phyloP scores from a whole-genome alignment of 2,329 filamentous ascomycete genomes.

The Monosporascus sp. region DNA sequence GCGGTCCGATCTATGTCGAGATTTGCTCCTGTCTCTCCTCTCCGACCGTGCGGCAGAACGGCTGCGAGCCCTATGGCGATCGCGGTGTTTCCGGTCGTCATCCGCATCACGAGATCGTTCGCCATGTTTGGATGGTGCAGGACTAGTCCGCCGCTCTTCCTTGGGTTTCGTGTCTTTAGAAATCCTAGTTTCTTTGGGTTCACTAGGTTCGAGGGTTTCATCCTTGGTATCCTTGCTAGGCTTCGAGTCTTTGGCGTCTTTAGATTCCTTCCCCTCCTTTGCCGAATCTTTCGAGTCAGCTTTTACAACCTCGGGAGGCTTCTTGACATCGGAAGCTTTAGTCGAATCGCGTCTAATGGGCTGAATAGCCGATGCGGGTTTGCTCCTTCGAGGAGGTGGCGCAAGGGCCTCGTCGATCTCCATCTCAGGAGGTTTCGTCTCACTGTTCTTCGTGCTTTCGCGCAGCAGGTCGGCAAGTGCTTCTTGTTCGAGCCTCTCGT shows the following conservation, averaged over 20 bases:
- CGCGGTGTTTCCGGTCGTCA: conserved; percentile 25
- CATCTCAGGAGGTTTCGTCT: conserved; percentile 44
- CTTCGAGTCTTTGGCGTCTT: conserved; percentile 13
- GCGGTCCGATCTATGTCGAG: conserved; percentile 18
- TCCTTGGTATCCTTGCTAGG: conserved; percentile 15
- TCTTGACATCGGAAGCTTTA: conserved; percentile 38
- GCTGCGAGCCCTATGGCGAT: conserved; percentile 23
- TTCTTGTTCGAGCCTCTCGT: conserved; percentile 52
- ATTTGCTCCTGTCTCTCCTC: conserved; percentile 22
- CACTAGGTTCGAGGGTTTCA: not conserved
- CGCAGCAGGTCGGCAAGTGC: conserved; percentile 54
- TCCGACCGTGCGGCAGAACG: conserved; percentile 23
- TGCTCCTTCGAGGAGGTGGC: conserved; percentile 48
- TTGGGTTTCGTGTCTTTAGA: conserved; percentile 10
- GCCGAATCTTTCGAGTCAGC: conserved; percentile 27
- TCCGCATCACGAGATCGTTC: conserved; percentile 19
- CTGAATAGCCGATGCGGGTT: conserved; percentile 55
- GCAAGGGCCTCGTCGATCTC: conserved; percentile 53
- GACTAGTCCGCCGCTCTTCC: conserved; percentile 22
- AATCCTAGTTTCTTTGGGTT: conserved; percentile 12
- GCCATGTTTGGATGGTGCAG: conserved; percentile 19
- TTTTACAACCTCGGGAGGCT: conserved; percentile 26
- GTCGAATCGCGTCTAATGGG: conserved; percentile 46
- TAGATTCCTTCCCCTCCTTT: conserved; percentile 19
- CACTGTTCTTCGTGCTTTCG: conserved; percentile 49